Evolutionary conservation across 257 asterid genomes (phyloP).

Genomic region (Linaria vulgaris): DNA sequence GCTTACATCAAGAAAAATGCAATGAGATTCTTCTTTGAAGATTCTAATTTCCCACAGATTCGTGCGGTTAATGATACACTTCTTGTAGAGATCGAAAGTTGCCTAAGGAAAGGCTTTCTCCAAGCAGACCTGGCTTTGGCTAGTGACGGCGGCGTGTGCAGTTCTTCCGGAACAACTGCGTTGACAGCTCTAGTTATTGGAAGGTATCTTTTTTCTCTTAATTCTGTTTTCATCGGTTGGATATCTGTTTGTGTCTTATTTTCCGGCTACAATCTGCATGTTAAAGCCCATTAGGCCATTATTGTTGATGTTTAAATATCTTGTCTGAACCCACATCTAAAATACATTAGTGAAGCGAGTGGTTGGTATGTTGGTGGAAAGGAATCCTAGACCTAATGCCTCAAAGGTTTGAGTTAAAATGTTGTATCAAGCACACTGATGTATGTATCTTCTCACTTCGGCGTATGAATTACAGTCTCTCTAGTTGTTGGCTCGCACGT

Average conservation of each 20-base stretch:
- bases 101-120: conserved; percentile 58
- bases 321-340: too few relatives aligned
- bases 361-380: too few relatives aligned
- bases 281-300: too few relatives aligned
- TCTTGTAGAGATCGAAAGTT: conserved; percentile 42
- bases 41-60: conserved; percentile 49
- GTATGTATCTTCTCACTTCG: too few relatives aligned
- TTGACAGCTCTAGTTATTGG: conserved; percentile 62
- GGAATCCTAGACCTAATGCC: too few relatives aligned
- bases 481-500: too few relatives aligned
- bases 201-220: conserved; percentile 34
- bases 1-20: conserved; percentile 57
- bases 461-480: too few relatives aligned
- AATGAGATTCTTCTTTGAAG: conserved; percentile 58
- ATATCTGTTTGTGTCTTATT: background rate
- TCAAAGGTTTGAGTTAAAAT: too few relatives aligned
- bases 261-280: background rate
- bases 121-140: conserved; percentile 66
- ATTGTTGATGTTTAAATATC: too few relatives aligned
- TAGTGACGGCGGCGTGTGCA: conserved; percentile 53
- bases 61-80: conserved; percentile 45
- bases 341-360: too few relatives aligned
- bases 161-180: conserved; percentile 74
- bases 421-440: too few relatives aligned
- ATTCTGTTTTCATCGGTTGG: background rate